Evolutionary conservation across 345 rosid genomes (phyloP).

Genomic region (Litchi chinensis): DNA sequence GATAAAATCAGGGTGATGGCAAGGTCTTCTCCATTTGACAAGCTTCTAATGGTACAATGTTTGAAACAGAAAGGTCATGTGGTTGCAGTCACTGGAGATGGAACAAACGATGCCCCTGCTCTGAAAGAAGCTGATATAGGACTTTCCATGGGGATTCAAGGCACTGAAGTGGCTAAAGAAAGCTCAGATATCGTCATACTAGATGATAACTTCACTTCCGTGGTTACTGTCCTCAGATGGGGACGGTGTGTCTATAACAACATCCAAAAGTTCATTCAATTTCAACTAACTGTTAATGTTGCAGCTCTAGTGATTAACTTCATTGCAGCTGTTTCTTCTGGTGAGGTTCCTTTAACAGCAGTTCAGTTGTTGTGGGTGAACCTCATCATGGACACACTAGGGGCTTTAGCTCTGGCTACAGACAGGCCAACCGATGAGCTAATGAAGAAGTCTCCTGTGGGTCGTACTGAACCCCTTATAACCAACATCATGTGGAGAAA

Average conservation of each 20-base stretch:
- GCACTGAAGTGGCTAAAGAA: slow-evolving; percentile 69
- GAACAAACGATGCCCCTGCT: slow-evolving; percentile 69
- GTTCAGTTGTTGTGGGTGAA: slow-evolving; percentile 69
- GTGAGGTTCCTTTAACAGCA: slow-evolving; percentile 62
- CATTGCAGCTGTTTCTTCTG: slow-evolving; percentile 58
- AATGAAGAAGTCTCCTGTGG: slow-evolving; percentile 49
- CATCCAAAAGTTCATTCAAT: slow-evolving; percentile 69
- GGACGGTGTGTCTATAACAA: slow-evolving; percentile 65
- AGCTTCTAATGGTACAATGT: slow-evolving; percentile 71
- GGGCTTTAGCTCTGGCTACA: slow-evolving; percentile 73
- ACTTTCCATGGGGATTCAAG: slow-evolving; percentile 71
- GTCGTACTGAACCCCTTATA: slow-evolving; percentile 54
- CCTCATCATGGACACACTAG: slow-evolving; percentile 69
- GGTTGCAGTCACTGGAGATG: slow-evolving; percentile 71
- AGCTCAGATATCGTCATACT: slow-evolving; percentile 68
- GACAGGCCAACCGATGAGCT: slow-evolving; percentile 63
- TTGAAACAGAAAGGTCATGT: slow-evolving; percentile 62
- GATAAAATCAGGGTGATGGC: slow-evolving; percentile 69
- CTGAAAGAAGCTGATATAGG: slow-evolving; percentile 66
- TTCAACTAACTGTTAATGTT: slow-evolving; percentile 66
- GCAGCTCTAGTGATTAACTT: slow-evolving; percentile 66
- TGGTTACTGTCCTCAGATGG: slow-evolving; percentile 61
- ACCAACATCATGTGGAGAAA: slow-evolving; percentile 78
- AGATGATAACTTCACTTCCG: slow-evolving; percentile 63
- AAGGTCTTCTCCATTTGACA: slow-evolving; percentile 69